Evolutionary conservation across 768 basidiomycete species (phyloP).

Genomic region (Suillus paluster): DNA sequence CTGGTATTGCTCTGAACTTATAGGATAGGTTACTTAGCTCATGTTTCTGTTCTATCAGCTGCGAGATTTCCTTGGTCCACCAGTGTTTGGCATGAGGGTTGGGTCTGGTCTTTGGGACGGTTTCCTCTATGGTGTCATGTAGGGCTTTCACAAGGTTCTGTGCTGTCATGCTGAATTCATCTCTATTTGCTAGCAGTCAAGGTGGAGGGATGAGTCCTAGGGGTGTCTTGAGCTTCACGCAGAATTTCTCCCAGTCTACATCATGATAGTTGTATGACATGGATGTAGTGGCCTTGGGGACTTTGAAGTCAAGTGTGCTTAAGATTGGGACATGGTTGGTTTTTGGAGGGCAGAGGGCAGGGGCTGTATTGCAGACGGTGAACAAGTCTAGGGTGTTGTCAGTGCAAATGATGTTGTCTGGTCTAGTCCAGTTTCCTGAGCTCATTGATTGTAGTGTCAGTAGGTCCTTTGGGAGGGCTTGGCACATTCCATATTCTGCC

Average conservation of each 20-base stretch:
- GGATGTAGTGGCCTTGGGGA: not conserved
- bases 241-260: slow-evolving; percentile 29
- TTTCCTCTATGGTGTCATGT: not conserved
- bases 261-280: slow-evolving; percentile 23
- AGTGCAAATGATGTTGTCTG: slow-evolving; percentile 41
- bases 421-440: slow-evolving; percentile 36
- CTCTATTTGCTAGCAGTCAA: not conserved
- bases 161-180: not conserved
- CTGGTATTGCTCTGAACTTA: slow-evolving; percentile 4
- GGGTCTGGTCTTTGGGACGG: slow-evolving; percentile 9
- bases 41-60: too few relatives aligned
- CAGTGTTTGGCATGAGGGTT: not conserved
- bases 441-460: slow-evolving; percentile 26
- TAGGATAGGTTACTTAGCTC: too few relatives aligned
- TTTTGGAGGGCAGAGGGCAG: slow-evolving; percentile 10
- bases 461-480: slow-evolving; percentile 33
- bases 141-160: not conserved
- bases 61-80: too few relatives aligned
- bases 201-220: not conserved
- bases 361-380: slow-evolving; percentile 28
- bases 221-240: not conserved
- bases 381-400: slow-evolving; percentile 16
- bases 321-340: slow-evolving; percentile 42
- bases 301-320: slow-evolving; percentile 23
- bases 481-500: slow-evolving; percentile 25